These are phyloP conservation scores for Colletotrichum higginsianum DNA, from an alignment of 2,329 filamentous ascomycete genomes.

Conservation along the genomic window DNA sequence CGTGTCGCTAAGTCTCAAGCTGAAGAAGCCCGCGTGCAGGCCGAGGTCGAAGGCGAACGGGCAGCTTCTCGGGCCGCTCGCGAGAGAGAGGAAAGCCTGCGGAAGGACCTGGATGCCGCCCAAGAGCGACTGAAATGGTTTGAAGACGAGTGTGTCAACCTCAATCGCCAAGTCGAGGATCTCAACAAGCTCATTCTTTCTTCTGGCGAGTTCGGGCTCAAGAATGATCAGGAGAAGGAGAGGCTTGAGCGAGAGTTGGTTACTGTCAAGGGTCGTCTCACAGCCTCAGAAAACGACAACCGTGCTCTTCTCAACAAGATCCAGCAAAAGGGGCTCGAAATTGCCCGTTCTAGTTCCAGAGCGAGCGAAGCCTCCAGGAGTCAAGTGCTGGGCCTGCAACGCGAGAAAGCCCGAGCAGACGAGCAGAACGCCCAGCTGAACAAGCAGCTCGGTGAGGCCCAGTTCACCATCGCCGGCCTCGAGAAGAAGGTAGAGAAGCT, in stretches of 20 bases:
- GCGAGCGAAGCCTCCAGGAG: constrained; percentile 87
- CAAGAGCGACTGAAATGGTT: constrained; percentile 83
- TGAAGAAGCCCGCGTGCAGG: constrained; percentile 87
- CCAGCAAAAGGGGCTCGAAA: constrained; percentile 96
- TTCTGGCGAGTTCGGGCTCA: constrained; percentile 89
- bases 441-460: constrained; percentile 88
- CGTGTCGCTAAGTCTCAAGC: constrained; percentile 87
- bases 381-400: constrained; percentile 82
- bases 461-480: constrained; percentile 84
- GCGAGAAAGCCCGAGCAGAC: constrained; percentile 86
- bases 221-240: constrained; percentile 95
- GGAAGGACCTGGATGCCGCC: constrained; percentile 85
- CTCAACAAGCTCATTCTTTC: constrained; percentile 90
- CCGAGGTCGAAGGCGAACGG: constrained; percentile 85
- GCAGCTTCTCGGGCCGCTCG: constrained; percentile 83
- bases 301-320: constrained; percentile 95
- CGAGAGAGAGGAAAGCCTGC: constrained; percentile 84
- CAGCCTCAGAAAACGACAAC: constrained; percentile 97
- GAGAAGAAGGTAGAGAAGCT: constrained; percentile 97
- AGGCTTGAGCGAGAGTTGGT: constrained; percentile 91
- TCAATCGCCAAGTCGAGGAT: constrained; percentile 86
- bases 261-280: constrained; percentile 89
- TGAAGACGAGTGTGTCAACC: constrained; percentile 82
- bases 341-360: constrained; percentile 89
- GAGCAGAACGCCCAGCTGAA: constrained; percentile 86